A percentile compares a stretch with the other conserved stretches of the same genome.
Evolutionary conservation across 2,329 filamentous ascomycete species (phyloP).

Genomic region (Zasmidium cellare): DNA sequence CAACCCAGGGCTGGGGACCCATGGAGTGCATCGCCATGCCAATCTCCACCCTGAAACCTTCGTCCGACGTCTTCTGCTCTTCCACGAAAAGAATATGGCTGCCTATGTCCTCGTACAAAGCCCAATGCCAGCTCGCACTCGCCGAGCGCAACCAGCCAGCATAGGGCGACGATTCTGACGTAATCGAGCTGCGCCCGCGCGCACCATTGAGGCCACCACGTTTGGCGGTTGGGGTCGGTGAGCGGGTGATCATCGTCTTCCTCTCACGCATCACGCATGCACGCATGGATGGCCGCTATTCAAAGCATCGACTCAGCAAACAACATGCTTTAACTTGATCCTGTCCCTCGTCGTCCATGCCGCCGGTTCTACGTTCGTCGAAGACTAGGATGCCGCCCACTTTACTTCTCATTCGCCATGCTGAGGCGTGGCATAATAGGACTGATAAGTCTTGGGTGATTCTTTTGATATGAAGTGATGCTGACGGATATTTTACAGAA

Average conservation of each 20-base stretch:
- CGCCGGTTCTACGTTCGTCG: conserved; percentile 1
- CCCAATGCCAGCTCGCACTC: background rate
- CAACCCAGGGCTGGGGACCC: background rate
- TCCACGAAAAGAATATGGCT: background rate
- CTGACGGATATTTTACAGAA: conserved; percentile 26
- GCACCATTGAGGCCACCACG: background rate
- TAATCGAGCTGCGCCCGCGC: background rate
- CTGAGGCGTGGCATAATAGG: conserved; percentile 47
- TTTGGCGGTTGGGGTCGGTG: background rate
- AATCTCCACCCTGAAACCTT: background rate
- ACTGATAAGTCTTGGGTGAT: conserved; percentile 27
- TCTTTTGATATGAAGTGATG: background rate
- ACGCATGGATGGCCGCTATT: too few species aligned
- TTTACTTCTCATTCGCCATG: conserved; percentile 47
- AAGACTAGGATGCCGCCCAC: conserved; percentile 39
- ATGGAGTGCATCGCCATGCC: background rate
- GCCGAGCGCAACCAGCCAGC: background rate
- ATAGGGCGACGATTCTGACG: background rate
- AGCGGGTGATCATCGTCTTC: background rate
- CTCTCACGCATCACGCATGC: background rate
- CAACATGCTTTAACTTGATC: background rate
- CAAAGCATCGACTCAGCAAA: background rate
- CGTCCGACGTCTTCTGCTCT: background rate
- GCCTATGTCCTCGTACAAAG: background rate
- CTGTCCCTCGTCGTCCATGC: background rate